phyloP scores from a whole-genome alignment of 1,284 basidiomycete genomes.

The Microbotryomycetes sp. region DNA sequence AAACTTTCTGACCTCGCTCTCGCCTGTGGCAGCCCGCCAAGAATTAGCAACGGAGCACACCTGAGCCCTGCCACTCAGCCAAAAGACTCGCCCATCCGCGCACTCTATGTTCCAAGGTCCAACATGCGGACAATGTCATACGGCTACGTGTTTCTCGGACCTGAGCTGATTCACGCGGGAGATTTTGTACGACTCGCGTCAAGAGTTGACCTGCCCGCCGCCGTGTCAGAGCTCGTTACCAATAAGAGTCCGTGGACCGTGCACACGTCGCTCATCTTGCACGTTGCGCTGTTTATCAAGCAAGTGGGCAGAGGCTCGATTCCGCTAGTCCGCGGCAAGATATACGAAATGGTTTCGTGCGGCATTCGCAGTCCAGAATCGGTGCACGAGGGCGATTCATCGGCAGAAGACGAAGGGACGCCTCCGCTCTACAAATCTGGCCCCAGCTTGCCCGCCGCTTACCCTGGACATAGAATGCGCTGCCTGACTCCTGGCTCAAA shows the following conservation, averaged over 20 bases:
- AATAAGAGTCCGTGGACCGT: background rate
- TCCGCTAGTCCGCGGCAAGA: constrained; percentile 13
- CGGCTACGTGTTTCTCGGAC: constrained; percentile 16
- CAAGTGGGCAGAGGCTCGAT: constrained; percentile 3
- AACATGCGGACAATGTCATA: background rate
- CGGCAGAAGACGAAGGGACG: background rate
- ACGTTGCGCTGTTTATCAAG: constrained; percentile 7
- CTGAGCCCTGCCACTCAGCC: background rate
- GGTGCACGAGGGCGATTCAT: background rate
- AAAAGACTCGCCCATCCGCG: background rate
- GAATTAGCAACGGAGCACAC: background rate
- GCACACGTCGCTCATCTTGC: constrained; percentile 19
- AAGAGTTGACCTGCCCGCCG: constrained; percentile 3
- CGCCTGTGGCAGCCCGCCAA: background rate
- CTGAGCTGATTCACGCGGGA: constrained; percentile 18
- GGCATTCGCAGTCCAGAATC: background rate
- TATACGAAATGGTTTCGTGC: constrained; percentile 16
- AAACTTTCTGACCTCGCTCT: background rate
- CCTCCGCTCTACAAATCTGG: background rate
- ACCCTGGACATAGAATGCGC: constrained; percentile 22
- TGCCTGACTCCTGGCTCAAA: background rate
- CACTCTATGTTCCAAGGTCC: background rate
- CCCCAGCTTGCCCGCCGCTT: constrained; percentile 2
- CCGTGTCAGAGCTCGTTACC: background rate
- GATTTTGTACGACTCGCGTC: constrained; percentile 24